Evolutionary conservation across 805 yeast genomes (phyloP).

Genomic region (Candida sphagnicola): DNA sequence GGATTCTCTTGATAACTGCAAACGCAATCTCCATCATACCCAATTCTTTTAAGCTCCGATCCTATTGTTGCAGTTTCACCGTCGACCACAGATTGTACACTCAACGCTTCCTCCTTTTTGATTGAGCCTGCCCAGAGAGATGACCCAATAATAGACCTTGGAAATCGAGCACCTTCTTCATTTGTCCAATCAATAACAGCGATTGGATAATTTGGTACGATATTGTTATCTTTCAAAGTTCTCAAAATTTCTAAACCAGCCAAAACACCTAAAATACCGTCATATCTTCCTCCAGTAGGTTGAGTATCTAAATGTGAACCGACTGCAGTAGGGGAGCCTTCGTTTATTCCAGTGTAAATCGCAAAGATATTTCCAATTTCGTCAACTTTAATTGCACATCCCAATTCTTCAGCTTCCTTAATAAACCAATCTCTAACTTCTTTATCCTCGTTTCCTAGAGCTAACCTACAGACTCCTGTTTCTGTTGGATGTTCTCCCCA

Average conservation of each 20-base stretch:
- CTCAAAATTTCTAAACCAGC: slow-evolving; percentile 64
- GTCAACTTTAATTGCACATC: slow-evolving; percentile 58
- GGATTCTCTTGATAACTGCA: slow-evolving; percentile 50
- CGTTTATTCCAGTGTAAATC: slow-evolving; percentile 52
- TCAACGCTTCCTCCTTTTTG: slow-evolving; percentile 46
- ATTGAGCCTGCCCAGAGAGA: slow-evolving; percentile 61
- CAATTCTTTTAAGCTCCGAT: slow-evolving; percentile 56
- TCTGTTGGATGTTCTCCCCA: slow-evolving; percentile 57
- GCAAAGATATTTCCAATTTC: slow-evolving; percentile 69
- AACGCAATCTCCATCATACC: slow-evolving; percentile 51
- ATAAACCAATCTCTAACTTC: slow-evolving; percentile 65
- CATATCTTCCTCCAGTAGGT: slow-evolving; percentile 76
- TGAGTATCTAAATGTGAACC: slow-evolving; percentile 78
- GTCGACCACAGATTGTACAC: slow-evolving; percentile 53
- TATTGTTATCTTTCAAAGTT: slow-evolving; percentile 56
- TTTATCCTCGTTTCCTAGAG: slow-evolving; percentile 60
- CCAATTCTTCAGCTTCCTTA: slow-evolving; percentile 46
- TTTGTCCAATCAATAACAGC: slow-evolving; percentile 69
- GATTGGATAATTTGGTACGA: slow-evolving; percentile 61
- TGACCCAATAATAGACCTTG: slow-evolving; percentile 63
- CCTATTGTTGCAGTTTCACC: slow-evolving; percentile 43
- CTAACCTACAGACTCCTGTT: slow-evolving; percentile 66
- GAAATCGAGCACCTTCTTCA: slow-evolving; percentile 77
- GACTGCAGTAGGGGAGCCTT: slow-evolving; percentile 55
- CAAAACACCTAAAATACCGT: slow-evolving; percentile 67